phyloP scores from a whole-genome alignment of 345 rosid genomes.

The Eucalyptus regnans region DNA sequence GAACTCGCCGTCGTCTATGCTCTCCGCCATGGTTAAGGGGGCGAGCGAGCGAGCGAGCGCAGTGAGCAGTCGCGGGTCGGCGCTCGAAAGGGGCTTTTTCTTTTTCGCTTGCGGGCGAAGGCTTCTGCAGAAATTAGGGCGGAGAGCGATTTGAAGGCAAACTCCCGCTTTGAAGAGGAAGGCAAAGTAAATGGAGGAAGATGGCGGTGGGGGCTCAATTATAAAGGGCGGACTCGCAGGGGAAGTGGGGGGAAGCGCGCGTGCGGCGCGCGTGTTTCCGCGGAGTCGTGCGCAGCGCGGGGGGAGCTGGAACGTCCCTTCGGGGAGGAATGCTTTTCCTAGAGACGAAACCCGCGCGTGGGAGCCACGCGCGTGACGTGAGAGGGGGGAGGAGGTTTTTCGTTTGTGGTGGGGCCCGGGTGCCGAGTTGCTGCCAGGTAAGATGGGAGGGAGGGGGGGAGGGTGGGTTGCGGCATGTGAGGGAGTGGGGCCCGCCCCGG shows the following conservation, averaged over 20 bases:
- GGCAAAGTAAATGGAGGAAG: background rate
- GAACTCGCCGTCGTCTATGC: constrained; percentile 56
- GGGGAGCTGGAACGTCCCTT: background rate
- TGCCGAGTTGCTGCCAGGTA: background rate
- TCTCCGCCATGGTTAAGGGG: constrained; percentile 30
- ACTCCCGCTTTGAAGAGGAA: background rate
- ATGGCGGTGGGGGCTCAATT: background rate
- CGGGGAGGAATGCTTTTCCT: rapidly evolving
- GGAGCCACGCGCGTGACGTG: background rate
- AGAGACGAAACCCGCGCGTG: too few relatives aligned
- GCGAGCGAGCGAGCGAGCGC: background rate
- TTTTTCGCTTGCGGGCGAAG: background rate
- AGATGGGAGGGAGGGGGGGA: background rate
- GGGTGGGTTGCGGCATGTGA: background rate
- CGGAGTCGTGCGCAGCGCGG: too few relatives aligned
- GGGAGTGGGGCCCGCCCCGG: background rate
- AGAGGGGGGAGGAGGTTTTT: background rate
- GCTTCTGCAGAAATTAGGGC: background rate
- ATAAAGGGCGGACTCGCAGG: background rate
- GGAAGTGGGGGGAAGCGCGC: background rate
- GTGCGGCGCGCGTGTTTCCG: background rate
- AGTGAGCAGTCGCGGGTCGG: background rate
- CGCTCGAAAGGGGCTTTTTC: too few relatives aligned
- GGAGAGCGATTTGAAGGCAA: background rate
- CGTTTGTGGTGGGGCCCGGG: background rate